Base-by-base conservation (phyloP, 2,329 filamentous ascomycete genomes). In the Talaromyces sp. region DNA sequence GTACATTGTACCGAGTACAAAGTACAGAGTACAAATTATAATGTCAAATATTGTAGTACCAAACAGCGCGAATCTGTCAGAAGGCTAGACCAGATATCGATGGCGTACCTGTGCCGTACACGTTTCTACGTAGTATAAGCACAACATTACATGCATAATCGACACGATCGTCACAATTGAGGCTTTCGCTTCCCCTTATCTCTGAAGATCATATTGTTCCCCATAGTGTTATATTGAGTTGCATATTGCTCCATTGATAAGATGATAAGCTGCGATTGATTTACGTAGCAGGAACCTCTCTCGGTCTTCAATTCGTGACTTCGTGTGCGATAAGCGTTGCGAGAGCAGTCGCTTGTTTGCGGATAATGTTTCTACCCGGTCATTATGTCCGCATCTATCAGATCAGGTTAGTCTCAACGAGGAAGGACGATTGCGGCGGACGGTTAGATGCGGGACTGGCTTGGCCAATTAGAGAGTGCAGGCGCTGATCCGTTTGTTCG, bases 241-340 rank as follows among this genome's bases (percentile, higher is more conserved):
- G 50, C 50, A 56, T 56, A 56, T 37, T 56, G 33, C 33, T 22
- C 33, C 33, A 3, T 56, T 56, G 52, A 56, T 56, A 56, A 56
- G 52, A 50, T 33, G 52, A 56, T 56, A 56, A 56, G 52, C 37
- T 4, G 15, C 2, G 17, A 35, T 54, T 35, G 27, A 54, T 54
- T 56, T 56, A 56, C 52, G 52, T 56, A 56, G 52, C 31, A 39
- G 33, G 5, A 45, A 43, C 56, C 37, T 59, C 22, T 41, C 15
- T 19, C 4, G 5, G 7, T 31, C 27, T 31, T 31, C 27, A 31
- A 31, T 22, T 15, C 31, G 7, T 22, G 31, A 4, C 10, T 13
- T 19, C 13, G 13, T 56, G 33, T 13, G 9, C 15, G 56, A 59
- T 59, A 59, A 59, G 37, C 37, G 31, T 27, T 57, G 47, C 41